Evolutionary conservation across 768 basidiomycete species (phyloP), one percentile per base, ranked within the genome.

Genomic region (Trametopsis cervina): DNA sequence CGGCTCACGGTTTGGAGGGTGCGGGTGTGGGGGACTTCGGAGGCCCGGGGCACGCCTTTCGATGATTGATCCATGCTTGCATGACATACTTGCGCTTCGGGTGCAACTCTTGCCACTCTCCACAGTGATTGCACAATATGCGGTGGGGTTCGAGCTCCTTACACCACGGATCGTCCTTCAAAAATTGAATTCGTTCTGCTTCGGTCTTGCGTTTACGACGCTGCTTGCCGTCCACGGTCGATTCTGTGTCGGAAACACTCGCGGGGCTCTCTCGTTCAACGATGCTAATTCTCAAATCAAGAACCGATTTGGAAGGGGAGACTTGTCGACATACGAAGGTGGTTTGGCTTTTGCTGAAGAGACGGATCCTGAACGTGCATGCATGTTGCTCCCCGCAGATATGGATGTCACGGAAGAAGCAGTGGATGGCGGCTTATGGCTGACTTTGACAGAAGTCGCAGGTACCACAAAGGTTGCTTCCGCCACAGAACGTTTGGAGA

Each of bases 31-130:
- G 15, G 10, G 23, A 23, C 5, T 43, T 42, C 15, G 40, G 4
- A 10, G 22, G 4, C 21, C 48, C 65, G 58, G 56, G 24, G 55
- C 62, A 84, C 47, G 68, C 68, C 17, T 63, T 67, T 21, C 78
- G 69, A 59, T 86, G 84, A 29, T 63, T 66, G 52, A 80, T 72
- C 84, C 84, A 86, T 42, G 74, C 74, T 33, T 71, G 71, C 50
- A 84, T 75, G 11, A 73, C 66, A 50, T 81, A 86, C 12, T 73
- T 71, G 52, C 71, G 71, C 54, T 64, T 74, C n/a, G 69, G 66
- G 43, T 80, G 77, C 17, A 87, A 70, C 35, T 71, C 69, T 15
- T 85, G 71, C 63, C 71, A 72, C 51, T 75, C 74, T 35, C 74
- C 64, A 59, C 85, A 87, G 26, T 75, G 66, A 17, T 64, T 72